phyloP scores from a whole-genome alignment of 331 rosid species.

The Telfairia occidentalis region DNA sequence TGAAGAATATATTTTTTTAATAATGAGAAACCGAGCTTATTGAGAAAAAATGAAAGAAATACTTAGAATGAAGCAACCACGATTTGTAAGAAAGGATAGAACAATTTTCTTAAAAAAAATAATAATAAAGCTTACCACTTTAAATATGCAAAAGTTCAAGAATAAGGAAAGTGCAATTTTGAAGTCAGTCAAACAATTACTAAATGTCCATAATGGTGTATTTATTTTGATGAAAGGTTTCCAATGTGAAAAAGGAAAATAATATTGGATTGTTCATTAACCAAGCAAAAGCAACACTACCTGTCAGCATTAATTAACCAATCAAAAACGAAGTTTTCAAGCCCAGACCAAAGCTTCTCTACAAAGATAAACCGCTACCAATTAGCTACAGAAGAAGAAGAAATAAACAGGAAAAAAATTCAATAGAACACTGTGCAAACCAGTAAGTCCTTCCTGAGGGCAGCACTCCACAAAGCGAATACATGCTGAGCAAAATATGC shows the following conservation, averaged over 20 bases:
- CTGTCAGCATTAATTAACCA: conserved; percentile 98
- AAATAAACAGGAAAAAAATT: neutral
- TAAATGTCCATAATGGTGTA: neutral
- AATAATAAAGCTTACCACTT: neutral
- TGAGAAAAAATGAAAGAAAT: no score
- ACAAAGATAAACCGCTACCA: conserved; percentile 20
- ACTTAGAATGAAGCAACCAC: neutral
- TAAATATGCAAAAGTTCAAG: neutral
- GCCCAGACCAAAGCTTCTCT: conserved; percentile 99
- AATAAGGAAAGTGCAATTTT: neutral
- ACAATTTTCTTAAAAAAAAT: neutral
- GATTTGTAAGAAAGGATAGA: neutral
- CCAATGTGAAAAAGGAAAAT: conserved; percentile 8
- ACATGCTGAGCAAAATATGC: conserved; percentile 97
- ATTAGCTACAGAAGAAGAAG: neutral
- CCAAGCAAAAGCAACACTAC: conserved; percentile 29
- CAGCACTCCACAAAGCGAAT: conserved; percentile 99
- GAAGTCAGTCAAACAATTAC: neutral
- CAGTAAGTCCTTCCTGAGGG: conserved; percentile 98
- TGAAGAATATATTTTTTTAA: neutral
- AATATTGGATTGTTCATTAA: neutral
- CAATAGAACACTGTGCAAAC: conserved; percentile 27
- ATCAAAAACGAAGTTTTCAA: conserved; percentile 95
- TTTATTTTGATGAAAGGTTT: neutral
- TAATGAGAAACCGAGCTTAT: neutral